Conservation (phyloP, 345 rosid species). For the Bretschneidera sinensis region DNA sequence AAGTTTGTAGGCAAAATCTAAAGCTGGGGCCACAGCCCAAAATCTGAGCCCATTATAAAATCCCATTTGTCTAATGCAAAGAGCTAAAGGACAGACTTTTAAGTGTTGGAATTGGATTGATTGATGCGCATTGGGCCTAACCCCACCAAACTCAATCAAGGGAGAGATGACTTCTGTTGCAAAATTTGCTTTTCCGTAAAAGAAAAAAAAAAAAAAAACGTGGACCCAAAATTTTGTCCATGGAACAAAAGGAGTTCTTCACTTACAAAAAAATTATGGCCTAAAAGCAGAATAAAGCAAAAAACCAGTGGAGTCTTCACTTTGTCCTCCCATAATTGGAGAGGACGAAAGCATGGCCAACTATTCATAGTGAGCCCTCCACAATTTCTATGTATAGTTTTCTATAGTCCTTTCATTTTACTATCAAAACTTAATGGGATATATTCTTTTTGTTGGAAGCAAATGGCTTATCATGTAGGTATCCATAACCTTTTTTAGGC, state of each 20-base stretch:
- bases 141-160: not conserved
- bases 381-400: not conserved
- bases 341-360: not conserved
- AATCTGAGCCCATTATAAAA: conserved; percentile 16
- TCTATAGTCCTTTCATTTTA: too few species aligned
- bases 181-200: not conserved
- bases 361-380: not conserved
- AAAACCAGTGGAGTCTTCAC: too few species aligned
- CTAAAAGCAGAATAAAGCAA: not conserved
- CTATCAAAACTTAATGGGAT: not conserved
- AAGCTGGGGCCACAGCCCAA: conserved; percentile 13
- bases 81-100: conserved; percentile 7
- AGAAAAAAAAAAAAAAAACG: not conserved
- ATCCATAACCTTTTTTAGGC: too few species aligned
- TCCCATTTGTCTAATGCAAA: not conserved
- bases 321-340: too few species aligned
- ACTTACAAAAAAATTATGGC: not conserved
- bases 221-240: conserved; percentile 1
- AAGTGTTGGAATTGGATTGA: conserved; percentile 17
- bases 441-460: conserved; percentile 3
- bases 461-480: not conserved
- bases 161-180: conserved; percentile 17
- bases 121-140: conserved; percentile 19
- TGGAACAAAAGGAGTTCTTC: not conserved
- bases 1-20: conserved; percentile 12